These are phyloP conservation scores for Stereocaulon alpinum DNA, from an alignment of 495 filamentous ascomycete species.

Conservation along the genomic window DNA sequence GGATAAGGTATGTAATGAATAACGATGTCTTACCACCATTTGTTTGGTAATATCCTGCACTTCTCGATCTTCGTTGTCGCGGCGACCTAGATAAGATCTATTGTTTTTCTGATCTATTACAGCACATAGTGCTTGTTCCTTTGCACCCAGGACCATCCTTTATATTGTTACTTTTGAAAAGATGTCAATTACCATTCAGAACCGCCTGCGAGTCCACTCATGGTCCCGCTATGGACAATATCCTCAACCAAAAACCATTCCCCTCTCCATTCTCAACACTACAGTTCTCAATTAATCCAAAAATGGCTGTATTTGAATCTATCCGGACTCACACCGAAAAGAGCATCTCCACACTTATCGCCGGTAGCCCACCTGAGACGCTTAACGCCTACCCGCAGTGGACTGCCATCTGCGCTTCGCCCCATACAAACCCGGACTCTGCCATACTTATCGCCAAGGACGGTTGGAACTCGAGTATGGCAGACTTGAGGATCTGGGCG, in stretches of 20 bases:
- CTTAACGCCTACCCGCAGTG: constrained; percentile 30
- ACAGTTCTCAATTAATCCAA: background rate
- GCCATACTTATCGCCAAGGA: background rate
- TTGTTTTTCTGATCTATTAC: background rate
- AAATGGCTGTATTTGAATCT: background rate
- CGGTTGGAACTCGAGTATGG: background rate
- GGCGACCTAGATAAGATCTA: no score
- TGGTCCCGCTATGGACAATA: background rate
- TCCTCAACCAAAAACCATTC: background rate
- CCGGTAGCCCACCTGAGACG: constrained; percentile 16
- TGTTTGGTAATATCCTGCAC: no score
- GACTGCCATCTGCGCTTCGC: constrained; percentile 23
- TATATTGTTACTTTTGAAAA: background rate
- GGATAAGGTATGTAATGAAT: background rate
- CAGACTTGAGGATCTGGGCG: background rate
- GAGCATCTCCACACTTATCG: background rate
- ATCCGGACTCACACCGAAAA: background rate
- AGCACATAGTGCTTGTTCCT: background rate
- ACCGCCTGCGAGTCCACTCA: background rate
- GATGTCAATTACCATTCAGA: background rate
- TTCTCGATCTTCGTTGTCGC: no score
- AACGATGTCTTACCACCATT: no score
- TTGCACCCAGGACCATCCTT: background rate
- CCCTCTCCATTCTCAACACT: background rate
- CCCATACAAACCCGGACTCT: constrained; percentile 12